phyloP scores from a whole-genome alignment of 1,284 basidiomycete species.

The Ganoderma lucidum region DNA sequence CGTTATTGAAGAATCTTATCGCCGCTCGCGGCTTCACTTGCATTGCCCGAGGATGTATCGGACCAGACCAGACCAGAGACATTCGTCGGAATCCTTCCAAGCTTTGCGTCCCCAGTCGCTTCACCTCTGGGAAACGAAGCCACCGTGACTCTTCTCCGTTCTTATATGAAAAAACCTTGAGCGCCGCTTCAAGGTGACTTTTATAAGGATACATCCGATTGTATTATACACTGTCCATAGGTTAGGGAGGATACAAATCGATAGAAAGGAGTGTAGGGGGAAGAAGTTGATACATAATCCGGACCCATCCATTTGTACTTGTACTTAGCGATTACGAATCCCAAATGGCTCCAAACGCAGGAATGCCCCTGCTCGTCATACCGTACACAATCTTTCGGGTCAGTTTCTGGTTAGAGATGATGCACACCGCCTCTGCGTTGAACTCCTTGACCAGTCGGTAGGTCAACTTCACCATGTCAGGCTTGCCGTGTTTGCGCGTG shows the following conservation, averaged over 20 bases:
- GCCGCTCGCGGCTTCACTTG: background rate
- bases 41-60: background rate
- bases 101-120: background rate
- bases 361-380: conserved; percentile 65
- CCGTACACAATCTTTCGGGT: conserved; percentile 70
- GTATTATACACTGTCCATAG: conserved; percentile 2
- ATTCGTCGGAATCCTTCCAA: background rate
- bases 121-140: background rate
- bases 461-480: conserved; percentile 68
- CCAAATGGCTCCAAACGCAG: conserved; percentile 69
- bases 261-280: background rate
- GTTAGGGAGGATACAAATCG: background rate
- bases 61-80: background rate
- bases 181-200: background rate
- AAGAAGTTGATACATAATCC: background rate
- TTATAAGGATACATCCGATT: background rate
- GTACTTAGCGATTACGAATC: conserved; percentile 45
- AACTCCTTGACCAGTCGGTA: conserved; percentile 65
- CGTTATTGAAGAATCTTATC: background rate
- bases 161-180: too few relatives aligned
- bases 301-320: background rate
- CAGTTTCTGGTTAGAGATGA: conserved; percentile 68
- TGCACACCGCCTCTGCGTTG: conserved; percentile 66
- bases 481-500: conserved; percentile 65
- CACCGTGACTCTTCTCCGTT: background rate